Percentiles rank a stretch among this genome's conserved stretches.
Evolutionary conservation across 2,329 filamentous ascomycete species (phyloP).

Genomic region (Aspergillus pseudoviridinutans): DNA sequence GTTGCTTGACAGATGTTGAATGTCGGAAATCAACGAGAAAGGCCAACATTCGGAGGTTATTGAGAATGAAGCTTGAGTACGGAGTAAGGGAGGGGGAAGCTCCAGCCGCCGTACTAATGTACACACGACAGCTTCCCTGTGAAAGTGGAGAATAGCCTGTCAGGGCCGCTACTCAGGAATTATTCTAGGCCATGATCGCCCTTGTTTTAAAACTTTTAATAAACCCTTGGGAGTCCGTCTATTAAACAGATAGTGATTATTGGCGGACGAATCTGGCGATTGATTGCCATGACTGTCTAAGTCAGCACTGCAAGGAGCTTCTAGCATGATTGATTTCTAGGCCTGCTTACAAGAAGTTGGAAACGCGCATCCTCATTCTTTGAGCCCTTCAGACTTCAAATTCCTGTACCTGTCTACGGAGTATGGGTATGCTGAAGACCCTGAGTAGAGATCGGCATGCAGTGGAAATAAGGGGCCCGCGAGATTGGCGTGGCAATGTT

Average conservation of each 20-base stretch:
- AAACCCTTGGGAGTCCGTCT: not conserved
- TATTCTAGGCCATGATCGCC: not conserved
- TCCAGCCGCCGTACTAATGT: not conserved
- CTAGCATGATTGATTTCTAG: not conserved
- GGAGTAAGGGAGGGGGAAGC: not conserved
- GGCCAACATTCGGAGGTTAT: not conserved
- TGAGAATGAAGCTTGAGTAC: not conserved
- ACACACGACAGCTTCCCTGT: not conserved
- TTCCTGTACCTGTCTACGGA: not conserved
- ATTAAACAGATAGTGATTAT: not conserved
- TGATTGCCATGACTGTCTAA: not conserved
- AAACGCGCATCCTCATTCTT: not conserved
- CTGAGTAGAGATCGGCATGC: not conserved
- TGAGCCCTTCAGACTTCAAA: not conserved
- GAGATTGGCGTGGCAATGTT: conserved; percentile 3
- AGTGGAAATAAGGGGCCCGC: not conserved
- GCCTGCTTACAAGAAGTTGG: not conserved
- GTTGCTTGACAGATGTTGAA: not conserved
- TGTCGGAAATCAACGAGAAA: not conserved
- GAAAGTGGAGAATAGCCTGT: not conserved
- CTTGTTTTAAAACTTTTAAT: not conserved
- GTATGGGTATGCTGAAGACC: not conserved
- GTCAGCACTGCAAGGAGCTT: not conserved
- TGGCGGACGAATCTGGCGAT: not conserved
- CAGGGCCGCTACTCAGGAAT: not conserved